Conservation (phyloP, 1,284 basidiomycete genomes). For the Ustilago loliicola region DNA sequence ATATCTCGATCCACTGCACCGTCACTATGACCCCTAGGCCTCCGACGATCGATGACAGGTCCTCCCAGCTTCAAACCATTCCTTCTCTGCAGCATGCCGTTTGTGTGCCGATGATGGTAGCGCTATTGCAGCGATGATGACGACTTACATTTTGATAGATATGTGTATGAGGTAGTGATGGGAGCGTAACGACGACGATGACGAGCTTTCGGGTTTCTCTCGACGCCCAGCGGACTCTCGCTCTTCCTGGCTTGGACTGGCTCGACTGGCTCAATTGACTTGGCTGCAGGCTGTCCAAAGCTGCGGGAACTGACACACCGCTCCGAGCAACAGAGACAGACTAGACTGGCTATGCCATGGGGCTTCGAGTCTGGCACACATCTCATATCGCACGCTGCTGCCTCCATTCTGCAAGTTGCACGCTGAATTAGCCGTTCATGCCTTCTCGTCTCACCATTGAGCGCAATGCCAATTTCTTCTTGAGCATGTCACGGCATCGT, state of each 20-base stretch:
- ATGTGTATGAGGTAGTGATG: conserved; percentile 45
- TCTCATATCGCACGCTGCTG: neutral
- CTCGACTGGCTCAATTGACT: neutral
- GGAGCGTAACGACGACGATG: conserved; percentile 22
- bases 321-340: neutral
- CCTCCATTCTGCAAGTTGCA: neutral
- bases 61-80: neutral
- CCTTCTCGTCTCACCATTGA: no score
- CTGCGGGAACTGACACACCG: conserved; percentile 1
- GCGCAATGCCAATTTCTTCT: neutral
- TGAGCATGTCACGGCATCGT: neutral
- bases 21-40: neutral
- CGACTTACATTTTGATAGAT: conserved; percentile 46
- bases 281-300: conserved; percentile 1
- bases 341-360: no score
- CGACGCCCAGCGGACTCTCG: neutral
- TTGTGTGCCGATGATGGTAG: neutral
- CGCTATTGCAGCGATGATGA: conserved; percentile 25
- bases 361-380: no score
- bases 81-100: conserved; percentile 8
- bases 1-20: neutral
- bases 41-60: neutral
- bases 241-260: neutral
- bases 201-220: conserved; percentile 10
- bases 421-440: no score